A percentile compares a stretch with the other conserved stretches of the same genome.
phyloP scores from a whole-genome alignment of 2,329 filamentous ascomycete genomes.

The Emergomyces orientalis region DNA sequence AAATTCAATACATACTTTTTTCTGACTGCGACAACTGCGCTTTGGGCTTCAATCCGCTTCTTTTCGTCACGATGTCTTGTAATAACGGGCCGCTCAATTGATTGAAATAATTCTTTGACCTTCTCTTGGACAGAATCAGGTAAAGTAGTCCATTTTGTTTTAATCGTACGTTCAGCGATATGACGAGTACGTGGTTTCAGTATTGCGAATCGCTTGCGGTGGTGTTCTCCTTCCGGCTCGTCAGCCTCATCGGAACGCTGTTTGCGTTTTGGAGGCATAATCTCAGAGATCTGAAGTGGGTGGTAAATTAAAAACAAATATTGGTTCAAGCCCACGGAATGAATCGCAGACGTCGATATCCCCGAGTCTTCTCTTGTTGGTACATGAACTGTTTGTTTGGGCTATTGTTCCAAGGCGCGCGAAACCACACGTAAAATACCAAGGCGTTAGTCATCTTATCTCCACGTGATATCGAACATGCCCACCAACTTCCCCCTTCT shows the following conservation, averaged over 20 bases:
- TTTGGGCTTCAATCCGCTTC: slow-evolving; percentile 36
- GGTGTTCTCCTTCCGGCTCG: slow-evolving; percentile 12
- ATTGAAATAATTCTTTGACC: slow-evolving; percentile 34
- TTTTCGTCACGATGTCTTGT: slow-evolving; percentile 34
- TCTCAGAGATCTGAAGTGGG: background rate
- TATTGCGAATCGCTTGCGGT: slow-evolving; percentile 29
- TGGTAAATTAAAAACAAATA: background rate
- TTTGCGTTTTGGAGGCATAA: slow-evolving; percentile 19
- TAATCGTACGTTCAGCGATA: slow-evolving; percentile 36
- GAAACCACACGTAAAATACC: background rate
- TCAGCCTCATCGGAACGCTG: slow-evolving; percentile 9
- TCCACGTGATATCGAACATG: background rate
- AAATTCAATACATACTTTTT: slow-evolving; percentile 30
- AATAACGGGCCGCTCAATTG: slow-evolving; percentile 36
- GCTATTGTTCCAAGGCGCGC: background rate
- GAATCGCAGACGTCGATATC: background rate
- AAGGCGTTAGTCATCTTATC: background rate
- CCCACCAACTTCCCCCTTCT: no score
- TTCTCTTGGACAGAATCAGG: slow-evolving; percentile 36
- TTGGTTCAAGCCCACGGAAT: background rate
- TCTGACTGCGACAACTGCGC: slow-evolving; percentile 33
- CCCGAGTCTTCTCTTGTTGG: background rate
- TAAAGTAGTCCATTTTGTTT: slow-evolving; percentile 39
- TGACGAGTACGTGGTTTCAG: slow-evolving; percentile 35
- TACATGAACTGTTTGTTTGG: background rate